Percentiles rank a stretch among this genome's conserved stretches.
These are phyloP conservation scores for Clitopilus passeckerianus DNA, from an alignment of 768 basidiomycete species.

Conservation along the genomic window DNA sequence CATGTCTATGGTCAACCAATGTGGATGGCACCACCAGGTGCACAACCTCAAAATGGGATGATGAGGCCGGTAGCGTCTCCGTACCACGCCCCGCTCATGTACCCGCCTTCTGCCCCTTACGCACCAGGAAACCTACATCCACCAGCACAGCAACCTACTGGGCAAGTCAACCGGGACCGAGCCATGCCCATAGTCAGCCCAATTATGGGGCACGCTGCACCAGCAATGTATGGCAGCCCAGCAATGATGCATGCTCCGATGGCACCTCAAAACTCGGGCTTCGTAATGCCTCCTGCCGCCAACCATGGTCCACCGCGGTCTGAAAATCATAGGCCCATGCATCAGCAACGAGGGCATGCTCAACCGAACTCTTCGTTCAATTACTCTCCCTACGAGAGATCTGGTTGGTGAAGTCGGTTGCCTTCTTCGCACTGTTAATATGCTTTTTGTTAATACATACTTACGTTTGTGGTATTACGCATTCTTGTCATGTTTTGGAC, in stretches of 20 bases:
- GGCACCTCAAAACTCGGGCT: conserved; percentile 36
- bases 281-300: conserved; percentile 45
- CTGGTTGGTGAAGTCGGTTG: conserved; percentile 40
- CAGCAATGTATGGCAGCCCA: conserved; percentile 67
- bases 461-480: conserved; percentile 33
- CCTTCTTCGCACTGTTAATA: not conserved
- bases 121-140: conserved; percentile 38
- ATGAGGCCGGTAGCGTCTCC: conserved; percentile 59
- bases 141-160: conserved; percentile 32
- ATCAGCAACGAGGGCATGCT: conserved; percentile 26
- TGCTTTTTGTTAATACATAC: conserved; percentile 13
- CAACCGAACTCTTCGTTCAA: conserved; percentile 34
- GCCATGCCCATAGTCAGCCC: conserved; percentile 66
- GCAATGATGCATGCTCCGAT: conserved; percentile 62
- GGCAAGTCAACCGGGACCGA: conserved; percentile 39
- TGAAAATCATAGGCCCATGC: conserved; percentile 42
- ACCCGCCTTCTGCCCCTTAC: conserved; percentile 57
- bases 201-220: conserved; percentile 55
- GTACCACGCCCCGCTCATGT: conserved; percentile 59
- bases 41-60: conserved; percentile 43
- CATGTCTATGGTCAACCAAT: conserved; percentile 57
- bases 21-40: conserved; percentile 56
- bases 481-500: conserved; percentile 26
- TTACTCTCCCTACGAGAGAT: conserved; percentile 36
- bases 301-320: conserved; percentile 36